phyloP scores from a whole-genome alignment of 352 stramenopile species.

The Phytophthora sp. region DNA sequence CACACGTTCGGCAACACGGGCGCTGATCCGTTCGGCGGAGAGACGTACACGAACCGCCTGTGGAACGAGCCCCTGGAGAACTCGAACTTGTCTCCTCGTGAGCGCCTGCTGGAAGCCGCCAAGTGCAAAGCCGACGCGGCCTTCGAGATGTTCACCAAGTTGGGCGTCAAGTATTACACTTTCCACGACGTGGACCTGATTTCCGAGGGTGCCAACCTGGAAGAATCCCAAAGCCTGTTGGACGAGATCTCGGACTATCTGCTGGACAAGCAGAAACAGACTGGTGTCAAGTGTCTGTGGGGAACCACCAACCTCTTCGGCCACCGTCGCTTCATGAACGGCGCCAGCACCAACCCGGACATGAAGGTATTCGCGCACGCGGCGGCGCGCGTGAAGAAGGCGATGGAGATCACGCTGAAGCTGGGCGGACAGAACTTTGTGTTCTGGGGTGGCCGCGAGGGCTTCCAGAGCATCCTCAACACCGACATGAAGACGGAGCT shows the following conservation, averaged over 20 bases:
- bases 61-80: slow-evolving; percentile 45
- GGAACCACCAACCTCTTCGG: slow-evolving; percentile 85
- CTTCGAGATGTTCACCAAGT: slow-evolving; percentile 90
- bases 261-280: slow-evolving; percentile 69
- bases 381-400: slow-evolving; percentile 83
- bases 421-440: slow-evolving; percentile 88
- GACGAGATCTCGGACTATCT: slow-evolving; percentile 54
- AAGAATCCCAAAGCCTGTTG: slow-evolving; percentile 41
- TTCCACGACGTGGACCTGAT: slow-evolving; percentile 88
- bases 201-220: slow-evolving; percentile 64
- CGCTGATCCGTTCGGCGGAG: slow-evolving; percentile 42
- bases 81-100: slow-evolving; percentile 45
- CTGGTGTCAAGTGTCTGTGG: slow-evolving; percentile 82
- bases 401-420: slow-evolving; percentile 84
- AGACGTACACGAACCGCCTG: slow-evolving; percentile 44
- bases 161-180: slow-evolving; percentile 85
- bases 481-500: slow-evolving; percentile 78
- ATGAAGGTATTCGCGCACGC: slow-evolving; percentile 81
- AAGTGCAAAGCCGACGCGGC: slow-evolving; percentile 80
- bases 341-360: slow-evolving; percentile 84
- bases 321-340: slow-evolving; percentile 86
- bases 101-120: slow-evolving; percentile 66
- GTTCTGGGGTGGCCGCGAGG: slow-evolving; percentile 88
- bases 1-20: slow-evolving; percentile 50
- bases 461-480: slow-evolving; percentile 84